phyloP scores from a whole-genome alignment of 148 eudicot species.

The Diospyros lotus region DNA sequence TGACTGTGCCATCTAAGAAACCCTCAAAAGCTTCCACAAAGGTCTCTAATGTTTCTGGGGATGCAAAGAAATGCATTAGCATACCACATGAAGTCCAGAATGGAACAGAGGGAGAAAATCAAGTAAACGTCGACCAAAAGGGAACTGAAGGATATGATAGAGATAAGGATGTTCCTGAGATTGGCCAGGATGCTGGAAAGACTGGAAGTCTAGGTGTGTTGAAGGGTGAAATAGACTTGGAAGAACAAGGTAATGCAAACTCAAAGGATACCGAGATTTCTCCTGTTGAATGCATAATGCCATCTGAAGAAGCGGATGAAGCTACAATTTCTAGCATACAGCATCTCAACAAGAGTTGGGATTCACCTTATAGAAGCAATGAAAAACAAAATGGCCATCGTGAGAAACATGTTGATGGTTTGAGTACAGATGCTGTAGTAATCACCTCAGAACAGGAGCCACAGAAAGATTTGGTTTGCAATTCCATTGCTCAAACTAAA shows the following conservation, averaged over 20 bases:
- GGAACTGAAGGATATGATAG: slow-evolving; percentile 11
- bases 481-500: slow-evolving; percentile 7
- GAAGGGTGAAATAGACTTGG: slow-evolving; percentile 8
- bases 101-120: slow-evolving; percentile 13
- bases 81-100: slow-evolving; percentile 12
- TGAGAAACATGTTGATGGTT: slow-evolving; percentile 17
- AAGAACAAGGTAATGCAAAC: slow-evolving; percentile 5
- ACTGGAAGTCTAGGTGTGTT: slow-evolving; percentile 4
- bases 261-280: slow-evolving; percentile 13
- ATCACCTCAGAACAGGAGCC: slow-evolving; percentile 4
- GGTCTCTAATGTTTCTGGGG: slow-evolving; percentile 15
- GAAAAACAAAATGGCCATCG: slow-evolving; percentile 11
- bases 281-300: slow-evolving; percentile 9
- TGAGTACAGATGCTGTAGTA: neutral
- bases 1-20: slow-evolving; percentile 22
- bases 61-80: slow-evolving; percentile 13
- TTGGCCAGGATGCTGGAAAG: slow-evolving; percentile 12
- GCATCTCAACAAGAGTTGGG: slow-evolving; percentile 6
- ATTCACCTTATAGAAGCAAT: neutral
- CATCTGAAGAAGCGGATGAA: slow-evolving; percentile 12
- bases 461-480: neutral
- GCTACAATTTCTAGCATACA: neutral
- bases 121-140: slow-evolving; percentile 1
- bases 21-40: slow-evolving; percentile 24
- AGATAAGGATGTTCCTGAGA: slow-evolving; percentile 17